Evolutionary conservation across 306 rosid genomes (phyloP), one percentile per base, ranked within the genome.

Genomic region (Canavalia gladiata): DNA sequence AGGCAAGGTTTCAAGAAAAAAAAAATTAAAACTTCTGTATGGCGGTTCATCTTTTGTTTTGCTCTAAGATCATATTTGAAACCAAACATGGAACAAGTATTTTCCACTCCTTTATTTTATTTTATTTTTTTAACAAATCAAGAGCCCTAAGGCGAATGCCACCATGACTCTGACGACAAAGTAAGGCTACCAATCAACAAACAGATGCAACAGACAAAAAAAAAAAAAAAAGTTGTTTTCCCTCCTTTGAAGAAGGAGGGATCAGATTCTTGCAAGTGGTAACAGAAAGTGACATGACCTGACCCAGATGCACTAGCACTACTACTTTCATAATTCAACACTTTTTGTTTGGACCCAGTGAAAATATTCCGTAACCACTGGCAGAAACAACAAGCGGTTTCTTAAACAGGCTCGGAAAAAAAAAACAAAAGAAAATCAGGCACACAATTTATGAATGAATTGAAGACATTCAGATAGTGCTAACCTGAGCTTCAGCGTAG

Each of bases 401-500:
- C 70, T 5, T n/a, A 41, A 58, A 58, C 8, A 18, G 7, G 9
- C 60, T n/a, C 5, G 41, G 2, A 28, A 28, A 29, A 8, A 2
- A 46, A 18, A 8, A 72, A 68, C 25, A 1, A 67, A 25, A 4
- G 51, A 3, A 2, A 41, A 51, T 30, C 1, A 13, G 2, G 18
- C 1, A 59, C 35, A 46, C 28, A 0, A 34, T 4, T 42, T 2
- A 13, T 63, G 73, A 63, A 47, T 9, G 81, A 67, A 67, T 10
- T 0, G 10, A 4, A 25, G 49, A 35, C 11, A 29, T 42, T 52
- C 30, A 69, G 71, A 79, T 39, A 80, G 42, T 51, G 72, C 84
- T 68, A 64, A 95, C 99, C 98, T 95, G 99, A 0, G 98, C 97
- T 87, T 95, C 97, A 1, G 99, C 99, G 41, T 89, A 95, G 87